Conservation (phyloP, 805 yeast species). For the Cephaloascus fragrans region DNA sequence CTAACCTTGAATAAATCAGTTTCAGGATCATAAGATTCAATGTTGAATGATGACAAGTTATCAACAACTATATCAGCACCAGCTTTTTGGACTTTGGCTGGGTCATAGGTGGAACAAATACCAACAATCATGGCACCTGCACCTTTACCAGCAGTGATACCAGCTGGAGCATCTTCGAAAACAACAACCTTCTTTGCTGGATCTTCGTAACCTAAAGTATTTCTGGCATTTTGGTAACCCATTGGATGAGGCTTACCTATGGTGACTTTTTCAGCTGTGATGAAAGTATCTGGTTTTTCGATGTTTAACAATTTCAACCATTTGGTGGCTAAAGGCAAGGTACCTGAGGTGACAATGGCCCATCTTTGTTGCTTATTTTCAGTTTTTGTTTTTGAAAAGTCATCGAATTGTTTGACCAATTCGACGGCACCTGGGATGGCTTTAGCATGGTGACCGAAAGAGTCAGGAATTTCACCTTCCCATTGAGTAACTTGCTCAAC, state of each 20-base stretch:
- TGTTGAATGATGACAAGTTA: conserved; percentile 54
- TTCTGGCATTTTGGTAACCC: conserved; percentile 60
- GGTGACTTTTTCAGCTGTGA: conserved; percentile 72
- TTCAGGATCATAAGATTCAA: conserved; percentile 36
- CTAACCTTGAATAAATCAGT: conserved; percentile 29
- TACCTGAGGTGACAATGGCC: conserved; percentile 86
- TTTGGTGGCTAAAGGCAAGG: conserved; percentile 63
- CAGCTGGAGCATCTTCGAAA: conserved; percentile 88
- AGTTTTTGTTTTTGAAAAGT: conserved; percentile 31
- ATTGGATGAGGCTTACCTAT: conserved; percentile 84
- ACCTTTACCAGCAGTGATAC: conserved; percentile 72
- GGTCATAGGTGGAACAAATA: conserved; percentile 70
- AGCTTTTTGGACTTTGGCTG: conserved; percentile 56
- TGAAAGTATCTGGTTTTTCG: conserved; percentile 62
- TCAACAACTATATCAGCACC: conserved; percentile 81
- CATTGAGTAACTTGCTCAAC: conserved; percentile 54
- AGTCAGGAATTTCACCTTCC: conserved; percentile 62
- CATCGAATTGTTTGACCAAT: conserved; percentile 44
- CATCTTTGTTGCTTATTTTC: conserved; percentile 45
- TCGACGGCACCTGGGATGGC: conserved; percentile 71
- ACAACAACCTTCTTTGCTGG: conserved; percentile 40
- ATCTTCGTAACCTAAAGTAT: conserved; percentile 25
- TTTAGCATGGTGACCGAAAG: conserved; percentile 62
- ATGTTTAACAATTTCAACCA: conserved; percentile 63
- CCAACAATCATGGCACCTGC: conserved; percentile 82